Conservation (phyloP, 768 basidiomycete species). For the Cyathus striatus region DNA sequence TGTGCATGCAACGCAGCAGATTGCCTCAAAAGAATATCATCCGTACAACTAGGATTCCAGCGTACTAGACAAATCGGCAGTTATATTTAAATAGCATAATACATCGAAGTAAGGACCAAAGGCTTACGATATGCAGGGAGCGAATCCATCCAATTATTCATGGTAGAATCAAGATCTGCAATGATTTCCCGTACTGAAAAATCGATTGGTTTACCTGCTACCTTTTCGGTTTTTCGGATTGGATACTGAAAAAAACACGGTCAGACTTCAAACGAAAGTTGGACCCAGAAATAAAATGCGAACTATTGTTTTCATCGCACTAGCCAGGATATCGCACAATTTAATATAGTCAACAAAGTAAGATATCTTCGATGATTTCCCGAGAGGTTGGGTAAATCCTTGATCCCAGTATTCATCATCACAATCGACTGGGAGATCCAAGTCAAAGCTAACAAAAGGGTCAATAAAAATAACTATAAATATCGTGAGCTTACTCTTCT, state of each 20-base stretch:
- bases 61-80: slow-evolving; percentile 39
- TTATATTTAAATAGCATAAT: too few relatives aligned
- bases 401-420: slow-evolving; percentile 72
- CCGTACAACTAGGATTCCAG: slow-evolving; percentile 35
- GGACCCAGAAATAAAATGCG: too few relatives aligned
- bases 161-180: slow-evolving; percentile 65
- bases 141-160: too few relatives aligned
- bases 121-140: slow-evolving; percentile 47
- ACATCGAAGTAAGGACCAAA: too few relatives aligned
- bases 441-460: slow-evolving; percentile 49
- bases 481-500: slow-evolving; percentile 58
- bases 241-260: too few relatives aligned
- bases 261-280: too few relatives aligned
- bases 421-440: slow-evolving; percentile 58
- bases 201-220: slow-evolving; percentile 40
- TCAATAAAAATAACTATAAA: background rate
- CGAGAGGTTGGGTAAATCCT: slow-evolving; percentile 59
- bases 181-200: slow-evolving; percentile 61
- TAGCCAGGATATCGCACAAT: slow-evolving; percentile 57
- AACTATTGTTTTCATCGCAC: slow-evolving; percentile 55
- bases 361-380: slow-evolving; percentile 47
- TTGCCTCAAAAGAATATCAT: slow-evolving; percentile 45
- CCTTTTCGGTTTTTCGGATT: slow-evolving; percentile 54
- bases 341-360: slow-evolving; percentile 53
- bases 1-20: slow-evolving; percentile 47